These are phyloP conservation scores for Pisolithus albus DNA, from an alignment of 768 basidiomycete genomes.

Conservation along the genomic window DNA sequence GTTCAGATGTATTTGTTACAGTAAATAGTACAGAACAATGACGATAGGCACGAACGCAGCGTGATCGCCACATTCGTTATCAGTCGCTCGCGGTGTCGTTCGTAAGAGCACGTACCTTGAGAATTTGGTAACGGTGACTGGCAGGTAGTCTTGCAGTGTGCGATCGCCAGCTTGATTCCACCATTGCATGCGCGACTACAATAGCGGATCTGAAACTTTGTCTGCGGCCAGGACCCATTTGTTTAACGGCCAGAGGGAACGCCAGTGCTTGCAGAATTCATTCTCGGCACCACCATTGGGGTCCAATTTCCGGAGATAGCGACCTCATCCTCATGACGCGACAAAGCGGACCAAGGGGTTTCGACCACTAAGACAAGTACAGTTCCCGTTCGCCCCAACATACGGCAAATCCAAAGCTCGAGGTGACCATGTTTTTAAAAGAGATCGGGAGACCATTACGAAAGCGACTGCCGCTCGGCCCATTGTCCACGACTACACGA, in stretches of 20 bases:
- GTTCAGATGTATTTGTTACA: conserved; percentile 26
- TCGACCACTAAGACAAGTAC: conserved; percentile 33
- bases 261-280: conserved; percentile 15
- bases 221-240: conserved; percentile 5
- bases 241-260: conserved; percentile 4
- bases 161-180: no score
- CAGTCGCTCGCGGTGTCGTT: neutral
- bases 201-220: neutral
- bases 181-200: neutral
- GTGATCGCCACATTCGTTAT: neutral
- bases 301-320: conserved; percentile 21
- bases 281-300: conserved; percentile 12
- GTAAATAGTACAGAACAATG: conserved; percentile 16
- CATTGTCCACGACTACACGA: conserved; percentile 29
- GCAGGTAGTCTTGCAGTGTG: no score
- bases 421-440: conserved; percentile 45
- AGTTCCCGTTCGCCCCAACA: conserved; percentile 31
- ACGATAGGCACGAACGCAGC: neutral
- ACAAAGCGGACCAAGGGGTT: conserved; percentile 30
- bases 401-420: conserved; percentile 32
- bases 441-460: conserved; percentile 39
- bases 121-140: no score
- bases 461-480: conserved; percentile 22
- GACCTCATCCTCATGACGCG: conserved; percentile 27
- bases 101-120: neutral